These are phyloP conservation scores for Spathaspora sp. DNA, from an alignment of 1,139 yeast genomes.

Conservation along the genomic window DNA sequence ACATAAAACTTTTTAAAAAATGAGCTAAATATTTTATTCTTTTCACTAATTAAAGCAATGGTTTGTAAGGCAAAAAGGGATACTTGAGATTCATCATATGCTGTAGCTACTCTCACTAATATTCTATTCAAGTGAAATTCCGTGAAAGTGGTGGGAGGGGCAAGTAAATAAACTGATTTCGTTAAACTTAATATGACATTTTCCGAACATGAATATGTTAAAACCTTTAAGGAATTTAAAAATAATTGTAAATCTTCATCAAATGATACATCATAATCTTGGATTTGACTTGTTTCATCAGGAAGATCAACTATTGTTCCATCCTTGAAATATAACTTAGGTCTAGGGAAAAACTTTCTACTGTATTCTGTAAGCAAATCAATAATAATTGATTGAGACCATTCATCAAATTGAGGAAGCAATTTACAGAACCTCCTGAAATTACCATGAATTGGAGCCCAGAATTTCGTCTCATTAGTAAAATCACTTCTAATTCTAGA, in stretches of 20 bases:
- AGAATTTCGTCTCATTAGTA: conserved; percentile 42
- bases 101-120: conserved; percentile 42
- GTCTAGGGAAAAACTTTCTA: conserved; percentile 57
- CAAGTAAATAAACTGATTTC: conserved; percentile 52
- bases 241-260: conserved; percentile 61
- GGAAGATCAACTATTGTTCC: conserved; percentile 38
- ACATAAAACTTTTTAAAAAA: conserved; percentile 55
- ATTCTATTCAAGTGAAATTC: conserved; percentile 50
- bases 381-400: conserved; percentile 65
- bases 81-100: conserved; percentile 30
- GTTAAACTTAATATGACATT: conserved; percentile 63
- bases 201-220: conserved; percentile 55
- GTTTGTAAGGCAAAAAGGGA: conserved; percentile 40
- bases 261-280: conserved; percentile 37
- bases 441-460: conserved; percentile 71
- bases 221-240: conserved; percentile 41
- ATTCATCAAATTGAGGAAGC: conserved; percentile 63
- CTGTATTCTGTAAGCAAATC: conserved; percentile 69
- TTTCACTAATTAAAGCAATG: conserved; percentile 33
- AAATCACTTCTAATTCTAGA: conserved; percentile 38
- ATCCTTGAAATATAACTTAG: conserved; percentile 34
- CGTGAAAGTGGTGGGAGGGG: conserved; percentile 50
- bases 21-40: conserved; percentile 48
- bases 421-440: conserved; percentile 61
- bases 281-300: conserved; percentile 27